Percentiles rank a stretch among this genome's conserved stretches.
Conservation (phyloP, 768 basidiomycete genomes). For the Termitomyces sp. region DNA sequence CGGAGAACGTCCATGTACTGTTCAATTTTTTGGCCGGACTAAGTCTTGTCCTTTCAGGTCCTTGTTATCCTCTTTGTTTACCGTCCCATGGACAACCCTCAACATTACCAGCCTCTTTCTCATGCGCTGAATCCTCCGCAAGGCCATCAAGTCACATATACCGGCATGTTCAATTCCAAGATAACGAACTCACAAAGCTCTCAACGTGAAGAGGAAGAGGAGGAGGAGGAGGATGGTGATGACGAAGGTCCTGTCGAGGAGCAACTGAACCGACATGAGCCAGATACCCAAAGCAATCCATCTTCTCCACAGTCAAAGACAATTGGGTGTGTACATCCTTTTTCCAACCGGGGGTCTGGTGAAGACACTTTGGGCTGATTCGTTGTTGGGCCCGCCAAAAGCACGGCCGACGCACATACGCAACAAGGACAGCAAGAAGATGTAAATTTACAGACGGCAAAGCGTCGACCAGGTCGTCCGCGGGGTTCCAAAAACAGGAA, state of each 20-base stretch:
- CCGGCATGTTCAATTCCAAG: constrained; percentile 18
- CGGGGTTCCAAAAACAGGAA: constrained; percentile 75
- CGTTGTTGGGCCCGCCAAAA: constrained; percentile 8
- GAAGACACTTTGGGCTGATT: constrained; percentile 7
- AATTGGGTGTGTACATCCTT: constrained; percentile 20
- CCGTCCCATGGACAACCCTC: constrained; percentile 56
- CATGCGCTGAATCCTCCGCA: constrained; percentile 66
- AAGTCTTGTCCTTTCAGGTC: constrained; percentile 4
- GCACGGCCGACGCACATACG: constrained; percentile 20
- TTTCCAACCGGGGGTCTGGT: neutral
- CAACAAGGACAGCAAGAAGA: constrained; percentile 18
- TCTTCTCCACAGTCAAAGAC: constrained; percentile 29
- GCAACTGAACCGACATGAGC: constrained; percentile 47
- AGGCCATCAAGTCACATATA: constrained; percentile 23
- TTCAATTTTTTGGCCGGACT: constrained; percentile 1
- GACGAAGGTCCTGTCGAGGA: constrained; percentile 72
- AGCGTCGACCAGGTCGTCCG: constrained; percentile 74
- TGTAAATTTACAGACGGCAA: constrained; percentile 30
- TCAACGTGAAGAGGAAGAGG: constrained; percentile 38
- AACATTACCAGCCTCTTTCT: constrained; percentile 77
- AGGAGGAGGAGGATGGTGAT: constrained; percentile 66
- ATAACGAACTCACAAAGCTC: constrained; percentile 9
- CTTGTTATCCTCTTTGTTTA: neutral
- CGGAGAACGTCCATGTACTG: constrained; percentile 10
- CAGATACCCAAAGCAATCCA: constrained; percentile 32